Percentiles rank a stretch among this genome's conserved stretches.
phyloP scores from a whole-genome alignment of 2,329 filamentous ascomycete species.

The Ophiostoma triangulosporum region DNA sequence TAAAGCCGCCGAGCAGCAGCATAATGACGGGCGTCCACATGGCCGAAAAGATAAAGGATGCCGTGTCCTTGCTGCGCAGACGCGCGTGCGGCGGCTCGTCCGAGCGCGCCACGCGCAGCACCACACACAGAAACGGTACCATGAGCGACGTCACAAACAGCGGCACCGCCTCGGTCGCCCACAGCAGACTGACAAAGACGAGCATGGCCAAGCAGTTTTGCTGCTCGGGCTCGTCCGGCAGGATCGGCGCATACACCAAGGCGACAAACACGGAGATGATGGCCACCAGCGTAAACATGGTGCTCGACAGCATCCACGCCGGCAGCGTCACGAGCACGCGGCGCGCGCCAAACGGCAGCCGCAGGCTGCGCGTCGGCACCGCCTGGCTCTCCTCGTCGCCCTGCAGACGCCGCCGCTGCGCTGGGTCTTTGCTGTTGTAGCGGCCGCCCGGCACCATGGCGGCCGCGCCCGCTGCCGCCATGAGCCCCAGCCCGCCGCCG shows the following conservation, averaged over 20 bases:
- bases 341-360: slow-evolving; percentile 48
- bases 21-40: slow-evolving; percentile 99
- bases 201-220: slow-evolving; percentile 93
- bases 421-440: slow-evolving; percentile 34
- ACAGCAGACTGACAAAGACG: slow-evolving; percentile 82
- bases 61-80: slow-evolving; percentile 67
- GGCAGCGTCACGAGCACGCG: slow-evolving; percentile 46
- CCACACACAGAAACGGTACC: slow-evolving; percentile 84
- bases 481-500: slow-evolving; percentile 17
- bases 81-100: slow-evolving; percentile 55
- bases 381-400: slow-evolving; percentile 58
- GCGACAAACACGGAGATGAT: slow-evolving; percentile 62
- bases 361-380: slow-evolving; percentile 26
- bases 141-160: slow-evolving; percentile 91
- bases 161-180: slow-evolving; percentile 96
- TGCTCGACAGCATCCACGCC: slow-evolving; percentile 69
- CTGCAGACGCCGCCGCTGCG: slow-evolving; percentile 57
- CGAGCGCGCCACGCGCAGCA: slow-evolving; percentile 70
- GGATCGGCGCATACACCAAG: slow-evolving; percentile 64
- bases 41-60: slow-evolving; percentile 72
- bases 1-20: slow-evolving; percentile 91
- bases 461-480: slow-evolving; percentile 7
- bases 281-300: slow-evolving; percentile 60
- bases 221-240: slow-evolving; percentile 68
- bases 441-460: not conserved